Evolutionary conservation across 1,284 basidiomycete species (phyloP).

Genomic region (Cerioporus squamosus): DNA sequence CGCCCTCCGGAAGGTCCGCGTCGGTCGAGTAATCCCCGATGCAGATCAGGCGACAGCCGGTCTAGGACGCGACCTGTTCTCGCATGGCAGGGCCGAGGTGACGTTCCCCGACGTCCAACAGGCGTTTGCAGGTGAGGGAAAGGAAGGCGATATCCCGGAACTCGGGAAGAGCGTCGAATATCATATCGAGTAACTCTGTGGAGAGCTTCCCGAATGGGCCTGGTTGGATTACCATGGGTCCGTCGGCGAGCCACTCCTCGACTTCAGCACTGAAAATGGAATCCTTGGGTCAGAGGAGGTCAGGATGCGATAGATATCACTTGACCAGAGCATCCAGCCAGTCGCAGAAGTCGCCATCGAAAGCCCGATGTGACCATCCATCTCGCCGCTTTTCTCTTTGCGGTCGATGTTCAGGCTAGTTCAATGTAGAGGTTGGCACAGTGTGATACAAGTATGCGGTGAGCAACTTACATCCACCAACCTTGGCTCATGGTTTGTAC

Average conservation of each 20-base stretch:
- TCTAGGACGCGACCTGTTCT: not conserved
- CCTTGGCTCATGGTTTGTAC: no score
- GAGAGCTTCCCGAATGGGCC: not conserved
- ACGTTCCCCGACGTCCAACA: constrained; percentile 6
- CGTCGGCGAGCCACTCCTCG: not conserved
- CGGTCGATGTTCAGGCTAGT: no score
- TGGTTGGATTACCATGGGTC: not conserved
- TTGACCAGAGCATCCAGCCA: no score
- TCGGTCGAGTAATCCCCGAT: not conserved
- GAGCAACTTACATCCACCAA: no score
- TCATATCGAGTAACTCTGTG: not conserved
- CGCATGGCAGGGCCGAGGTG: not conserved
- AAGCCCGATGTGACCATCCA: no score
- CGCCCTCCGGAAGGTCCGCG: not conserved
- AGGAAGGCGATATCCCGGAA: not conserved
- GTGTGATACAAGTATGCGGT: no score
- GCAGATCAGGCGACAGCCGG: not conserved
- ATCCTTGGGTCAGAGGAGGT: no score
- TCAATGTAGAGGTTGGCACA: no score
- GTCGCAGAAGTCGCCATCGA: no score
- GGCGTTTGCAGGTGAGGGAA: constrained; percentile 11
- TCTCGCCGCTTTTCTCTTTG: no score
- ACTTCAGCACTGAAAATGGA: no score
- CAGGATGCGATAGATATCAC: no score
- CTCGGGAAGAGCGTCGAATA: not conserved